Evolutionary conservation across 768 basidiomycete species (phyloP).

Genomic region (Fomitopsis serialis): DNA sequence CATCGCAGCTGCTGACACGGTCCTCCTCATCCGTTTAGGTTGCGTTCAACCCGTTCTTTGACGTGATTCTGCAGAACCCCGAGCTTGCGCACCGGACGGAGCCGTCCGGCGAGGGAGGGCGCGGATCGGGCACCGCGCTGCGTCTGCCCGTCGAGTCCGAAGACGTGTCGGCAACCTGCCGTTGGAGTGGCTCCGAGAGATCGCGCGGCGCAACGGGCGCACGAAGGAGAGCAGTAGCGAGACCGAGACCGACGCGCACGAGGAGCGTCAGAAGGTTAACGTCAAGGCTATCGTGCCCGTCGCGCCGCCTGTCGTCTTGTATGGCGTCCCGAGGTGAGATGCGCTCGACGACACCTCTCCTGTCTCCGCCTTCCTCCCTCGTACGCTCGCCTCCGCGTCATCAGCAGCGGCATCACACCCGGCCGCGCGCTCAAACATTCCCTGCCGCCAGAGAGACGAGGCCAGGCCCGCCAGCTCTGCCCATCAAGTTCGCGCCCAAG

Average conservation of each 20-base stretch:
- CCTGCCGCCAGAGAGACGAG: not conserved
- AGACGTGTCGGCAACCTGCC: conserved; percentile 63
- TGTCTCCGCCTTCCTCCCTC: not conserved
- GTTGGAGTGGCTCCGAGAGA: conserved; percentile 71
- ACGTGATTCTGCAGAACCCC: conserved; percentile 83
- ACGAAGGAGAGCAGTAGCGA: conserved; percentile 14
- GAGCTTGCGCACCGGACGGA: conserved; percentile 59
- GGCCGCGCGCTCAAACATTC: not conserved
- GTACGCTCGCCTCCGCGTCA: not conserved
- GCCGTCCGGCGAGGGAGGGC: conserved; percentile 3
- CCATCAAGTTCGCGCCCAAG: not conserved
- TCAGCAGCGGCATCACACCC: no score
- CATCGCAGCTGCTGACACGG: no score
- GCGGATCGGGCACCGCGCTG: conserved; percentile 74
- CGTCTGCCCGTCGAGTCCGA: conserved; percentile 38
- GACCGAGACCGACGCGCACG: conserved; percentile 10
- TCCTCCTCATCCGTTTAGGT: no score
- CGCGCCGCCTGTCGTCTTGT: not conserved
- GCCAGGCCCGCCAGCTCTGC: not conserved
- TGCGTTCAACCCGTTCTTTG: conserved; percentile 88
- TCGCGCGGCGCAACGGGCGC: conserved; percentile 48
- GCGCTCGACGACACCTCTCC: not conserved
- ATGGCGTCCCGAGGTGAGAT: not conserved
- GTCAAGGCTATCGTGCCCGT: not conserved
- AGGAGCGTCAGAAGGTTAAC: conserved; percentile 9